Conservation (phyloP, 148 eudicot genomes). For the Gaultheria prostrata region DNA sequence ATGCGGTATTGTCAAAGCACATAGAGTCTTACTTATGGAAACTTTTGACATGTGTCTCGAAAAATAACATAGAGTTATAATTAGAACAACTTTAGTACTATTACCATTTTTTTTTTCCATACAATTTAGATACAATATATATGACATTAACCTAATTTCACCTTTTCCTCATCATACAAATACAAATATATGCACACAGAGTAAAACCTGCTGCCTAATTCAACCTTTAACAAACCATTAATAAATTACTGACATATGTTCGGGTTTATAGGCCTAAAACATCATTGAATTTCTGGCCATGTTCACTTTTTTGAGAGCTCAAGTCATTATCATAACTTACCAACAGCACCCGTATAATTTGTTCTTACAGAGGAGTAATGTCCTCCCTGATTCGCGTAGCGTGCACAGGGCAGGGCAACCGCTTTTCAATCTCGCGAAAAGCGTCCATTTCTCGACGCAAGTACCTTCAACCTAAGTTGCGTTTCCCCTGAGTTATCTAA, state of each 20-base stretch:
- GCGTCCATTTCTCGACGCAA: slow-evolving; percentile 39
- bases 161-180: not conserved
- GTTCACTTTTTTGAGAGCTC: not conserved
- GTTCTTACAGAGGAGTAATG: not conserved
- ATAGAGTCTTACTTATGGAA: not conserved
- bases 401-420: slow-evolving; percentile 39
- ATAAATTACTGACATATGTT: not conserved
- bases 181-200: not conserved
- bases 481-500: no score
- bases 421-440: slow-evolving; percentile 44
- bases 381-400: slow-evolving; percentile 18
- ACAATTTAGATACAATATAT: not conserved
- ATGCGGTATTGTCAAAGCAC: not conserved
- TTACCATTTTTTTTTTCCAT: not conserved
- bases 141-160: not conserved
- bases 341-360: not conserved
- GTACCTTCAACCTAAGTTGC: slow-evolving; percentile 45
- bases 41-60: no score
- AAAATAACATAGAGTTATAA: no score
- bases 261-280: not conserved
- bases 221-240: not conserved
- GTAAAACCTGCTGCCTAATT: not conserved
- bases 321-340: not conserved
- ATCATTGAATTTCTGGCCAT: not conserved
- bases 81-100: not conserved